Evolutionary conservation across 2,329 filamentous ascomycete genomes (phyloP).

Genomic region (Diaporthe sp.): DNA sequence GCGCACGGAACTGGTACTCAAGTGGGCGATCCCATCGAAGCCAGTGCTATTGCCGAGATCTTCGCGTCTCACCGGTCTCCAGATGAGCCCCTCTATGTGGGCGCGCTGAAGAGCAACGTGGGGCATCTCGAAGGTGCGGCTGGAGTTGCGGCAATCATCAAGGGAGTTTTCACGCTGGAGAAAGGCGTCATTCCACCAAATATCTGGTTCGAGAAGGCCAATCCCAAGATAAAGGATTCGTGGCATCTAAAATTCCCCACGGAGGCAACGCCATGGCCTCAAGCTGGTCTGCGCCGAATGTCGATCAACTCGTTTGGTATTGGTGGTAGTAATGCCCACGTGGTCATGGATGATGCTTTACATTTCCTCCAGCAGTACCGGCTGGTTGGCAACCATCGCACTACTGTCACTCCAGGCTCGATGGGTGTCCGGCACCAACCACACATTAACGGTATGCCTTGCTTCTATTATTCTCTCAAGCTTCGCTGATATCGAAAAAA

Average conservation of each 20-base stretch:
- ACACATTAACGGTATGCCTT: constrained; percentile 5
- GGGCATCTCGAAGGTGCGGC: constrained; percentile 45
- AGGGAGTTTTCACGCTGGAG: constrained; percentile 43
- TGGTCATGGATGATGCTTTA: constrained; percentile 34
- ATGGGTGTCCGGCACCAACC: neutral
- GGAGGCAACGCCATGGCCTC: constrained; percentile 38
- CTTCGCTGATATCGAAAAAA: neutral
- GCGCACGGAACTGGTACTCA: constrained; percentile 38
- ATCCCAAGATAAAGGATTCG: constrained; percentile 42
- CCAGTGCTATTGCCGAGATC: constrained; percentile 60
- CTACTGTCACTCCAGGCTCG: constrained; percentile 35
- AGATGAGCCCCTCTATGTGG: constrained; percentile 40
- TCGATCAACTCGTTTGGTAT: constrained; percentile 49
- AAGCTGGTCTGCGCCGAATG: constrained; percentile 42
- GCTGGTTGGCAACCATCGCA: constrained; percentile 25
- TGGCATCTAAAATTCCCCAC: constrained; percentile 41
- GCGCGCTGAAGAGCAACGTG: constrained; percentile 46
- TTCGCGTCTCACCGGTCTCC: constrained; percentile 32
- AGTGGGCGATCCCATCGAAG: constrained; percentile 55
- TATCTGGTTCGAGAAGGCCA: constrained; percentile 41
- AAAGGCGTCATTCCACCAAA: constrained; percentile 44
- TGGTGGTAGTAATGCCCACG: constrained; percentile 49
- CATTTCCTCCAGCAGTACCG: constrained; percentile 31
- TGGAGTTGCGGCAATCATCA: constrained; percentile 45
- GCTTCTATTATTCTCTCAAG: neutral